phyloP scores from a whole-genome alignment of 2,329 filamentous ascomycete genomes.

The Lizonia empirigonia region DNA sequence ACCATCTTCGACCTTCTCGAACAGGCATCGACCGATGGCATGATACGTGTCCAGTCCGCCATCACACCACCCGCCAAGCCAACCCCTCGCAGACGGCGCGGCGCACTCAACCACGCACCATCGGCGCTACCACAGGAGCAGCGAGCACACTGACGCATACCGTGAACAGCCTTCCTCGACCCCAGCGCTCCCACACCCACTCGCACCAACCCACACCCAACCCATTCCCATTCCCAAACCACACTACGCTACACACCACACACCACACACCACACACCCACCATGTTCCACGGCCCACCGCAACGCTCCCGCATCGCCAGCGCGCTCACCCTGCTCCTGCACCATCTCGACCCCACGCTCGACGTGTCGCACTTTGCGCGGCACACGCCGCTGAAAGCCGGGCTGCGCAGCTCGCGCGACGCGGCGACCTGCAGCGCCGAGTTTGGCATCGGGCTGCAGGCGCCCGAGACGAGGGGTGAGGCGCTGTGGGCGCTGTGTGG shows the following conservation, averaged over 20 bases:
- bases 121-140: slow-evolving; percentile 7
- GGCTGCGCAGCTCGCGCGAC: slow-evolving; percentile 2
- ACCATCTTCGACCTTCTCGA: neutral
- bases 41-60: neutral
- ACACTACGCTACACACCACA: too few species aligned
- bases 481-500: slow-evolving; percentile 11
- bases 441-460: neutral
- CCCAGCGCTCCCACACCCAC: neutral
- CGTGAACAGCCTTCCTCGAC: too few species aligned
- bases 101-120: slow-evolving; percentile 1
- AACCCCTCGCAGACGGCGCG: slow-evolving; percentile 1
- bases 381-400: slow-evolving; percentile 8
- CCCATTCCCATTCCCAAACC: too few species aligned
- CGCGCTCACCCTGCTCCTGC: slow-evolving; percentile 2
- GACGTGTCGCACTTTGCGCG: slow-evolving; percentile 3
- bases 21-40: slow-evolving; percentile 4
- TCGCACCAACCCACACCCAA: neutral
- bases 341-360: slow-evolving; percentile 6
- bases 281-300: neutral
- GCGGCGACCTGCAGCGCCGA: slow-evolving; percentile 6
- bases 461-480: slow-evolving; percentile 3
- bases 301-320: slow-evolving; percentile 5
- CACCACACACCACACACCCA: neutral
- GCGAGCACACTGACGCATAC: slow-evolving; percentile 3
- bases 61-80: slow-evolving; percentile 1